A percentile compares a stretch with the other conserved stretches of the same genome.
Conservation (phyloP, 768 basidiomycete species). For the Boletus rubroflammeus region DNA sequence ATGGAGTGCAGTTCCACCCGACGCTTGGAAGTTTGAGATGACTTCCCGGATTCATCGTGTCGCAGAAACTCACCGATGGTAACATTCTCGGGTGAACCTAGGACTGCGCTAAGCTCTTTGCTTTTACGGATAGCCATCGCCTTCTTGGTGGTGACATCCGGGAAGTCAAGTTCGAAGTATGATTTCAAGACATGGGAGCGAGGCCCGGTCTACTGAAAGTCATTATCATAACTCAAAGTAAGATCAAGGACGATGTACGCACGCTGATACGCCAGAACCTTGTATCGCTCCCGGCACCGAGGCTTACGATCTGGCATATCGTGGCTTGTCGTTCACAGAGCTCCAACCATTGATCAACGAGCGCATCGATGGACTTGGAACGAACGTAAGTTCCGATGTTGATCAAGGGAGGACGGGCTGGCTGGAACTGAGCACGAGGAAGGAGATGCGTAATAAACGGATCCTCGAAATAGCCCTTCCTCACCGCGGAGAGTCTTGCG, state of each 20-base stretch:
- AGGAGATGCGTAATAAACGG: constrained; percentile 68
- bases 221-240: constrained; percentile 5
- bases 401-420: constrained; percentile 77
- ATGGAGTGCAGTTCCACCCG: constrained; percentile 36
- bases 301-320: constrained; percentile 81
- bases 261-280: constrained; percentile 90
- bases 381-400: constrained; percentile 93
- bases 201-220: constrained; percentile 50
- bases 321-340: constrained; percentile 40
- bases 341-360: constrained; percentile 65
- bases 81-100: constrained; percentile 20
- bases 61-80: constrained; percentile 12
- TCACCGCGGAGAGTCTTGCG: constrained; percentile 82
- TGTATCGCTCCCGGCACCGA: constrained; percentile 95
- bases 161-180: constrained; percentile 91
- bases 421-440: constrained; percentile 59
- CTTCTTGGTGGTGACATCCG: constrained; percentile 81
- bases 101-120: constrained; percentile 35
- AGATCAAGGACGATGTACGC: constrained; percentile 29
- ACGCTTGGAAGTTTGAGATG: constrained; percentile 10
- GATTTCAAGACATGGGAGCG: constrained; percentile 44
- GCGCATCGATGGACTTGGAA: constrained; percentile 71
- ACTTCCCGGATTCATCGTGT: not conserved
- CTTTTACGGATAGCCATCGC: constrained; percentile 73
- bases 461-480: constrained; percentile 76